Conservation (phyloP, 176 grass and related monocot genomes). For the Zoysia japonica region DNA sequence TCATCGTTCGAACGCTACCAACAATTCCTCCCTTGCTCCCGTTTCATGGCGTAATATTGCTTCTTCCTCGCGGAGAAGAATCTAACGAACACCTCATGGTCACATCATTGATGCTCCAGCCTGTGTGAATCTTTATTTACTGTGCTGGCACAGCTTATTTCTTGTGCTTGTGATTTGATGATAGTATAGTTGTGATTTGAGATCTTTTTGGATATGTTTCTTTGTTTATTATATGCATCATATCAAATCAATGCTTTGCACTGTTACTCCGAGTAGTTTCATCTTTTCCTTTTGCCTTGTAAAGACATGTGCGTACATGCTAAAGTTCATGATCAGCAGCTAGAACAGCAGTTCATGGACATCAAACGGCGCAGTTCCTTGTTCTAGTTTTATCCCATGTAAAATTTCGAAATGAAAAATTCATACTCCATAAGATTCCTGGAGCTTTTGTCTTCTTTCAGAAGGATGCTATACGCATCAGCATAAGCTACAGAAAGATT, state of each 20-base stretch:
- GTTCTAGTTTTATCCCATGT: conserved; percentile 3
- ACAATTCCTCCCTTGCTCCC: neutral
- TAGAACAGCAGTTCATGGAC: conserved; percentile 1
- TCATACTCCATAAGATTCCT: conserved; percentile 48
- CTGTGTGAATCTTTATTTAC: conserved; percentile 37
- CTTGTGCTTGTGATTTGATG: conserved; percentile 59
- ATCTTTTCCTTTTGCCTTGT: neutral
- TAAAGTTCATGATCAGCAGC: neutral
- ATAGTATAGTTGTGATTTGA: conserved; percentile 27
- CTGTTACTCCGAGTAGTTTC: conserved; percentile 13
- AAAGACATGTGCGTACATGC: neutral
- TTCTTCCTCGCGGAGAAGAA: conserved; percentile 45
- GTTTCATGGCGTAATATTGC: conserved; percentile 24
- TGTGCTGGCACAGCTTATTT: conserved; percentile 51
- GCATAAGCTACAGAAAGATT: conserved; percentile 40
- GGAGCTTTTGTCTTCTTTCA: conserved; percentile 45
- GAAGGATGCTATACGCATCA: conserved; percentile 33
- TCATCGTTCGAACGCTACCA: conserved; percentile 8
- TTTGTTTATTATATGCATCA: conserved; percentile 40
- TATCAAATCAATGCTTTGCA: conserved; percentile 29
- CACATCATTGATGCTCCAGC: conserved; percentile 46
- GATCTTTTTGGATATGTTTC: conserved; percentile 41
- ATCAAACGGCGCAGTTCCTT: conserved; percentile 25
- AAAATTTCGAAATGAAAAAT: neutral
- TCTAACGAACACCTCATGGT: conserved; percentile 56